Base-by-base conservation (phyloP, 331 rosid species). In the Cydonia oblonga region DNA sequence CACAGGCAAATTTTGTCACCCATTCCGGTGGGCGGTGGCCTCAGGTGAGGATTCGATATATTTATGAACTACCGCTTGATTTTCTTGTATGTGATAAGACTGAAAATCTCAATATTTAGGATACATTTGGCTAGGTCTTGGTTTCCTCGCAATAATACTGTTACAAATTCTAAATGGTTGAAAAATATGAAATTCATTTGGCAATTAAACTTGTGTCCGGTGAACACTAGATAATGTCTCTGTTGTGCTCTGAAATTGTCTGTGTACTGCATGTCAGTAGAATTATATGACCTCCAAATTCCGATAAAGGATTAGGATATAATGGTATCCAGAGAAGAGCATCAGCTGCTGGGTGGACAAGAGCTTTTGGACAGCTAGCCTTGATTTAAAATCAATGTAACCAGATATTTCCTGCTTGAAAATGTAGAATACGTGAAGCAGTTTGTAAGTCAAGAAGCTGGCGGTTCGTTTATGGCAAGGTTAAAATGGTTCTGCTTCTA, bases 11-110 rank as follows among this genome's bases (percentile, higher is more conserved):
- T 29, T 88, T 89, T 80, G 79, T 74, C 64, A 73, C 83, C 5
- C 97, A 93, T 81, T 81, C 96, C n/a, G 96, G 97, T 12, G 93
- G 96, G 32, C 85, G 95, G 33, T 91, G 98, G 97, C 86, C 96
- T 79, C 98, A 93, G 96, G 98, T 90, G 68, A 85, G 82, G 61
- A 68, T 69, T 76, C 66, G 15, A 38, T 73, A 28, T 23, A 25
- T 44, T n/a, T 20, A 33, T 33, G 3, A 46, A 13, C 63, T 20
- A 40, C 62, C 32, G 29, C 49, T 33, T 71, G 59, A n/a, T 33
- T 54, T 42, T 52, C 44, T 3, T 16, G 49, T 33, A 26, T 59
- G n/a, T 58, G 1, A 8, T 23, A 18, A 10, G 19, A 15, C 16
- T 5, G 29, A 13, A 30, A 19, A 33, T 56, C 26, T 52, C 78